These are phyloP conservation scores for Globisporangium apiculatum DNA, from an alignment of 352 stramenopile species.

Conservation along the genomic window DNA sequence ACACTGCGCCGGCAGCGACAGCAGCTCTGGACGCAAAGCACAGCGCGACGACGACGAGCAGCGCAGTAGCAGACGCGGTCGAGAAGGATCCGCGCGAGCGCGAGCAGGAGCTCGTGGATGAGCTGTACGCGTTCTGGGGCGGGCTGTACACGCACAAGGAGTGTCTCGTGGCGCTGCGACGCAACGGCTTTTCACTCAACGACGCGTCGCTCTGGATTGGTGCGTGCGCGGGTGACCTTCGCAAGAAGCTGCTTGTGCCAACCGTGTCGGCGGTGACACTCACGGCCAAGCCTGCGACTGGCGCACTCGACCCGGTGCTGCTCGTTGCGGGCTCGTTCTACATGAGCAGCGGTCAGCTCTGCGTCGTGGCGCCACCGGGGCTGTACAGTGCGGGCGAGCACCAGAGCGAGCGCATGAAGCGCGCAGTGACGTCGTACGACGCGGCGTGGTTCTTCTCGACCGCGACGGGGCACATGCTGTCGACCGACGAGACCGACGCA, in stretches of 20 bases:
- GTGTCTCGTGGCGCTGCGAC: slow-evolving; percentile 47
- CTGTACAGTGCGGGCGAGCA: slow-evolving; percentile 33
- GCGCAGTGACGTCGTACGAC: slow-evolving; percentile 40
- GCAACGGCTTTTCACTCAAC: slow-evolving; percentile 32
- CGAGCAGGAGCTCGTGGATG: slow-evolving; percentile 27
- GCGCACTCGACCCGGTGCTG: slow-evolving; percentile 56
- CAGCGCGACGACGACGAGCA: slow-evolving; percentile 10
- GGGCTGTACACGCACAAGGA: slow-evolving; percentile 54
- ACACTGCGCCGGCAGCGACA: not conserved
- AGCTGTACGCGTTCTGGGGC: slow-evolving; percentile 48
- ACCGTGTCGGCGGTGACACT: slow-evolving; percentile 27
- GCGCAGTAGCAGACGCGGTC: not conserved
- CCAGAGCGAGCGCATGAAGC: slow-evolving; percentile 34
- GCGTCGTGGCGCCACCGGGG: slow-evolving; percentile 55
- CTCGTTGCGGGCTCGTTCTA: slow-evolving; percentile 73
- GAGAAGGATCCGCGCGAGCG: slow-evolving; percentile 1
- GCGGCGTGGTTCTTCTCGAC: slow-evolving; percentile 71
- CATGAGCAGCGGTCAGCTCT: slow-evolving; percentile 43
- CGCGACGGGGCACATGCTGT: slow-evolving; percentile 24
- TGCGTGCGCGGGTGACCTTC: slow-evolving; percentile 34
- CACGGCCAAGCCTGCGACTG: slow-evolving; percentile 21
- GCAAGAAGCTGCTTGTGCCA: slow-evolving; percentile 32
- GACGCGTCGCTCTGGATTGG: slow-evolving; percentile 41
- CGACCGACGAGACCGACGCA: slow-evolving; percentile 14
- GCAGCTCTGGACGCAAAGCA: not conserved